Conservation (phyloP, 139 green algal genomes). For the Asterochloris erici region DNA sequence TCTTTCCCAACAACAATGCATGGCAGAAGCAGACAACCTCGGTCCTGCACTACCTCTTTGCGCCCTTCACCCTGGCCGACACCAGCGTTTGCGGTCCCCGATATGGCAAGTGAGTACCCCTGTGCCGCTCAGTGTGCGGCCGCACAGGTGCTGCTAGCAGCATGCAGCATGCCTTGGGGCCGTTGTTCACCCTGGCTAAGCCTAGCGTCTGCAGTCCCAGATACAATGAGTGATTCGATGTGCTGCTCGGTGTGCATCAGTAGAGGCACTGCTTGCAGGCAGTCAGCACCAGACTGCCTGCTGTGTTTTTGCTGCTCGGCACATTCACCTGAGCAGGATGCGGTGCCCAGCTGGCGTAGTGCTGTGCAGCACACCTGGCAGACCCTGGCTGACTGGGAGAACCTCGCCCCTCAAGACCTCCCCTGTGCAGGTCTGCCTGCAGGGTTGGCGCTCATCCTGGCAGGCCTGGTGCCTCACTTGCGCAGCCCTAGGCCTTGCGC, state of each 20-base stretch:
- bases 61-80: slow-evolving; percentile 1
- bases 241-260: not conserved
- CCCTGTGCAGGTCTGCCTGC: no score
- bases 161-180: not conserved
- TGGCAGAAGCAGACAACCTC: slow-evolving; percentile 1
- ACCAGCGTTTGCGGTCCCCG: slow-evolving; percentile 3
- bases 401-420: no score
- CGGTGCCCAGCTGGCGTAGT: no score
- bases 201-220: not conserved
- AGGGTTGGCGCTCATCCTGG: no score
- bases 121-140: not conserved
- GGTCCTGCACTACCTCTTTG: slow-evolving; percentile 23
- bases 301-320: no score
- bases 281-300: no score
- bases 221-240: not conserved
- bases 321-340: no score
- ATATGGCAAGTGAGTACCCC: not conserved
- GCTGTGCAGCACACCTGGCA: no score
- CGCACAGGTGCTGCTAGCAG: not conserved
- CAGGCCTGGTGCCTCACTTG: not conserved
- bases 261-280: not conserved
- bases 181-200: not conserved
- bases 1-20: not conserved
- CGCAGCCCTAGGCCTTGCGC: not conserved
- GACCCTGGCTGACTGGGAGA: no score